Evolutionary conservation across 805 yeast species (phyloP), one percentile per base, ranked within the genome.

Genomic region (Starmerella riodocensis): DNA sequence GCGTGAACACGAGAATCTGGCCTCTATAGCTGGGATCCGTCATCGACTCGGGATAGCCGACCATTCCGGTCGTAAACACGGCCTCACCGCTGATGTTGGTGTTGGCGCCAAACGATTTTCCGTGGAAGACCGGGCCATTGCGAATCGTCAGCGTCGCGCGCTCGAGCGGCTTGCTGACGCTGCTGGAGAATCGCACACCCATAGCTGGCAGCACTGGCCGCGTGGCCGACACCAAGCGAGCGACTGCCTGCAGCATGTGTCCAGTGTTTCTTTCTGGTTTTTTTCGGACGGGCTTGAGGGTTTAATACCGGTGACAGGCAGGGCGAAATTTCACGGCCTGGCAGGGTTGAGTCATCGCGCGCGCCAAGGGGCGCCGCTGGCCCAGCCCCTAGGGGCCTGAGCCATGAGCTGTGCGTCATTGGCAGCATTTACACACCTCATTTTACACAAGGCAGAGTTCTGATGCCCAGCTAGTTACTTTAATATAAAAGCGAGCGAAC

Each of bases 21-120:
- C 98, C 99, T 53, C 76, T 78, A 62, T 91, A 91, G 6, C 96
- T 85, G 28, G 99, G 99, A 62, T 91, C 98, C 18, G 98, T 91
- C 93, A 91, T 85, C 7, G 95, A 82, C 62, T 91, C 98, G 14
- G 98, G 97, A 63, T 91, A 91, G 16, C 98, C 99, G 11, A 91
- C 98, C 61, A 93, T 70, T 6, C 96, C 91, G 25, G 99, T 93
- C 34, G 96, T 84, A 67, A 91, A 91, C 32, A 93, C 98, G 23
- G 95, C 94, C 63, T 91, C 99, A 48, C 99, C 99, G 43, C 93
- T 77, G 46, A 84, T 74, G 48, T 86, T 83, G 50, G 78, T 79
- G 60, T 84, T 76, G 31, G 97, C 94, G 56, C 99, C 99, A 56
- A 91, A 93, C 0, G 97, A 88, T 59, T 74, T 78, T 30, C 98